Evolutionary conservation across 306 rosid genomes (phyloP).

Genomic region (Pachyrhizus erosus): DNA sequence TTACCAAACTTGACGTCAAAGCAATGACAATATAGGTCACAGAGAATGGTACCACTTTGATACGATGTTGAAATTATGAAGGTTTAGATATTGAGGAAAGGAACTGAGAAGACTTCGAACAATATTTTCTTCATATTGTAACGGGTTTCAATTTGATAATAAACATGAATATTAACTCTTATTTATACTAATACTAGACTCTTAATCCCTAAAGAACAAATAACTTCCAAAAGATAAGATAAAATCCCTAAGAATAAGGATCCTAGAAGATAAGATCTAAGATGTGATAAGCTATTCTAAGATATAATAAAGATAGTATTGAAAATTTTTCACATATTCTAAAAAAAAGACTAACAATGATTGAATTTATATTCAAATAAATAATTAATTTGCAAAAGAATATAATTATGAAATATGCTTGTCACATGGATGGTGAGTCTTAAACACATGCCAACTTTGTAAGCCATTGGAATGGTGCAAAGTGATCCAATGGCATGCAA

Average conservation of each 20-base stretch:
- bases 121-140: not conserved
- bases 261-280: not conserved
- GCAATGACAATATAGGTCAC: not conserved
- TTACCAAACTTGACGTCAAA: not conserved
- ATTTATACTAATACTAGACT: not conserved
- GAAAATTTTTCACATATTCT: not conserved
- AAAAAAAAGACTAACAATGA: not conserved
- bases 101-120: not conserved
- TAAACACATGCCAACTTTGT: not conserved
- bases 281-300: not conserved
- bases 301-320: not conserved
- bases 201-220: slow-evolving; percentile 9
- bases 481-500: not conserved
- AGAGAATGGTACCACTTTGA: not conserved
- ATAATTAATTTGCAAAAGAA: not conserved
- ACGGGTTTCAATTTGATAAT: not conserved
- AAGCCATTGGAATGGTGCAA: not conserved
- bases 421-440: not conserved
- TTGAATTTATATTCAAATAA: not conserved
- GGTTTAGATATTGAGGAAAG: not conserved
- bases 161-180: not conserved
- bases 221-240: not conserved
- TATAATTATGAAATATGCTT: not conserved
- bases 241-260: not conserved
- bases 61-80: not conserved